A percentile compares a stretch with the other conserved stretches of the same genome.
Conservation (phyloP, 2,329 filamentous ascomycete species). For the Chaetomiaceae sp. region DNA sequence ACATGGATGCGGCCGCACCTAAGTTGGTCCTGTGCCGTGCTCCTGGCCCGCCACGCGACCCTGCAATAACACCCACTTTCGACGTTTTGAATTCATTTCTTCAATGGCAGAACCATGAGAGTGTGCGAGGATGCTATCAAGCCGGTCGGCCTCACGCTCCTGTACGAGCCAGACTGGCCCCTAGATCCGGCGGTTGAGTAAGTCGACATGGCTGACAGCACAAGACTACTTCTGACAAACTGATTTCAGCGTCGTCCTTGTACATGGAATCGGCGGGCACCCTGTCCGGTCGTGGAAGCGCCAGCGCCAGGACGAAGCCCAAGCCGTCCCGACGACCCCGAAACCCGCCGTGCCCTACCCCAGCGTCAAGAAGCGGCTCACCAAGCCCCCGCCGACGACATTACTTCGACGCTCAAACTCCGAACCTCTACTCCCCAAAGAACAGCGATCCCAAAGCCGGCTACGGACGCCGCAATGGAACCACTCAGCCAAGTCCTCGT, state of each 20-base stretch:
- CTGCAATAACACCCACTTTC: constrained; percentile 1
- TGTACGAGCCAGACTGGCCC: constrained; percentile 29
- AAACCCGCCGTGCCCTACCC: constrained; percentile 8
- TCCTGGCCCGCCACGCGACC: background rate
- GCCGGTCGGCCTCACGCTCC: constrained; percentile 28
- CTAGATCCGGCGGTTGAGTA: constrained; percentile 28
- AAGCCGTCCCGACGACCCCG: constrained; percentile 14
- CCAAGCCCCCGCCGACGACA: constrained; percentile 11
- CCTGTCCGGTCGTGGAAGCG: constrained; percentile 28
- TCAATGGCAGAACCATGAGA: constrained; percentile 22
- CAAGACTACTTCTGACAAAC: no score
- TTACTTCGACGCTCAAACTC: constrained; percentile 20
- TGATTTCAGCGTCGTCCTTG: constrained; percentile 27
- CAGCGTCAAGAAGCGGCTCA: constrained; percentile 14
- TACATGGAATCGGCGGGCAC: constrained; percentile 30
- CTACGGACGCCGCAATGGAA: constrained; percentile 20
- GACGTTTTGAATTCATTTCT: constrained; percentile 10
- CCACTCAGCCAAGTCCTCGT: constrained; percentile 24
- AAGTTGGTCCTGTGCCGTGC: constrained; percentile 13
- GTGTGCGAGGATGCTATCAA: constrained; percentile 23
- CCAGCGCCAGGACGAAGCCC: constrained; percentile 6
- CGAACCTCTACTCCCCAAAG: constrained; percentile 18
- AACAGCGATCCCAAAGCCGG: constrained; percentile 8
- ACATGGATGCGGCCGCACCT: constrained; percentile 6
- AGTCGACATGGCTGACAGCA: constrained; percentile 11